These are phyloP conservation scores for Zalaria sp. DNA, from an alignment of 2,329 filamentous ascomycete genomes.

Conservation along the genomic window DNA sequence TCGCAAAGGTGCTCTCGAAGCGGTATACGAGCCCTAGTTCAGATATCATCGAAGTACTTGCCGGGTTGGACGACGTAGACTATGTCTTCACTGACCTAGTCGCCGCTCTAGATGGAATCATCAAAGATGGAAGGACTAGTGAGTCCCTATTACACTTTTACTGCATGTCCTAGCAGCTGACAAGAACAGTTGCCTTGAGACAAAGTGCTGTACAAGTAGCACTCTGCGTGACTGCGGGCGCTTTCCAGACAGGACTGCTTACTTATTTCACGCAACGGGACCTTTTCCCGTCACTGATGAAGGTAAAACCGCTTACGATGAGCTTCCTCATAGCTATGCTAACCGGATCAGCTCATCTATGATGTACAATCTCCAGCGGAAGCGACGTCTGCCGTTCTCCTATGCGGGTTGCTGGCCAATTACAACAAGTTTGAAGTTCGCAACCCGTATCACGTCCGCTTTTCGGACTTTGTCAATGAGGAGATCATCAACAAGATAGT, in stretches of 20 bases:
- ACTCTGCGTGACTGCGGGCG: constrained; percentile 76
- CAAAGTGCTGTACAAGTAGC: constrained; percentile 69
- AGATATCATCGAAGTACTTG: constrained; percentile 80
- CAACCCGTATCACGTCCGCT: constrained; percentile 82
- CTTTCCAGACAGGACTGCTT: constrained; percentile 85
- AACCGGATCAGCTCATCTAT: constrained; percentile 53
- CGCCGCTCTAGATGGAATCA: constrained; percentile 63
- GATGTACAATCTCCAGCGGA: constrained; percentile 53
- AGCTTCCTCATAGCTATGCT: not conserved
- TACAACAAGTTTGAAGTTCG: constrained; percentile 99
- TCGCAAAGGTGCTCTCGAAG: constrained; percentile 70
- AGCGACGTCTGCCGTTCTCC: constrained; percentile 57
- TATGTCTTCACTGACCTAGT: constrained; percentile 80
- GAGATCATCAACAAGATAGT: constrained; percentile 71
- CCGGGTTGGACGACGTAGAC: constrained; percentile 81
- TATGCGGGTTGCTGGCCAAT: constrained; percentile 80
- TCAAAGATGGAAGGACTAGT: constrained; percentile 62
- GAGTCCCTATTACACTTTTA: constrained; percentile 20
- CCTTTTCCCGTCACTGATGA: constrained; percentile 87
- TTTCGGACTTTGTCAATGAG: constrained; percentile 95
- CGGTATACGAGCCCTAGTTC: constrained; percentile 91
- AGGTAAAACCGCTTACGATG: constrained; percentile 40
- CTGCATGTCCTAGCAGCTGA: constrained; percentile 9
- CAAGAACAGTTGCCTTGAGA: constrained; percentile 51
- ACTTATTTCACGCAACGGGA: constrained; percentile 94